Conservation (phyloP, 208 protist genomes). For the Vickermania ingenoplastis region DNA sequence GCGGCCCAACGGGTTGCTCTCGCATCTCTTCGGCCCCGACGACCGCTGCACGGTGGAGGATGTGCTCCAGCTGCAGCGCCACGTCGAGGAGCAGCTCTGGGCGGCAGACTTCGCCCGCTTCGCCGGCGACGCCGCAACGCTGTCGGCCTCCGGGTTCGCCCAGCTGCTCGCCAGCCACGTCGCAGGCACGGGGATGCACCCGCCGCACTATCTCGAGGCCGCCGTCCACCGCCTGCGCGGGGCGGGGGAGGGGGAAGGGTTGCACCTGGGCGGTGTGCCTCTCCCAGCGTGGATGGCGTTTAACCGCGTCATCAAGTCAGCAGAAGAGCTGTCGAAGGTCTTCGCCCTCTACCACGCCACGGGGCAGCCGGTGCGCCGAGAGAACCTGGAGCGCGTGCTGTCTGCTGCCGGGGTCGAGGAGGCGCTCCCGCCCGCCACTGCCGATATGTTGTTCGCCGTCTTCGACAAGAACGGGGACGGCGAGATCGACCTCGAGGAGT, state of each 20-base stretch:
- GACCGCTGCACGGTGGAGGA: conserved; percentile 35
- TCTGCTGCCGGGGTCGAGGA: conserved; percentile 27
- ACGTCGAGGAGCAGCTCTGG: conserved; percentile 65
- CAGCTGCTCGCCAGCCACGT: conserved; percentile 70
- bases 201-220: conserved; percentile 69
- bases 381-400: conserved; percentile 52
- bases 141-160: conserved; percentile 65
- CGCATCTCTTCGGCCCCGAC: conserved; percentile 46
- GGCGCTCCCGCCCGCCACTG: conserved; percentile 17
- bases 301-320: conserved; percentile 51
- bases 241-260: not conserved
- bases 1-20: conserved; percentile 48
- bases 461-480: conserved; percentile 84
- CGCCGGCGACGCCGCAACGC: conserved; percentile 35
- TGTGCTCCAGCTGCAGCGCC: conserved; percentile 34
- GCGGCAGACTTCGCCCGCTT: conserved; percentile 72
- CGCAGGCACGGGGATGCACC: conserved; percentile 71
- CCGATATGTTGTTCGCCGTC: conserved; percentile 41
- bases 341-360: conserved; percentile 60
- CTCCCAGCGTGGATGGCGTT: conserved; percentile 72
- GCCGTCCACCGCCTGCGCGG: conserved; percentile 70
- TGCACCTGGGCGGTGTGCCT: conserved; percentile 18
- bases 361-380: conserved; percentile 40
- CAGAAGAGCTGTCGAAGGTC: conserved; percentile 33
- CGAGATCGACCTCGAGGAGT: conserved; percentile 75